Conservation (phyloP, 2,329 filamentous ascomycete species). For the Claviceps sorghi region DNA sequence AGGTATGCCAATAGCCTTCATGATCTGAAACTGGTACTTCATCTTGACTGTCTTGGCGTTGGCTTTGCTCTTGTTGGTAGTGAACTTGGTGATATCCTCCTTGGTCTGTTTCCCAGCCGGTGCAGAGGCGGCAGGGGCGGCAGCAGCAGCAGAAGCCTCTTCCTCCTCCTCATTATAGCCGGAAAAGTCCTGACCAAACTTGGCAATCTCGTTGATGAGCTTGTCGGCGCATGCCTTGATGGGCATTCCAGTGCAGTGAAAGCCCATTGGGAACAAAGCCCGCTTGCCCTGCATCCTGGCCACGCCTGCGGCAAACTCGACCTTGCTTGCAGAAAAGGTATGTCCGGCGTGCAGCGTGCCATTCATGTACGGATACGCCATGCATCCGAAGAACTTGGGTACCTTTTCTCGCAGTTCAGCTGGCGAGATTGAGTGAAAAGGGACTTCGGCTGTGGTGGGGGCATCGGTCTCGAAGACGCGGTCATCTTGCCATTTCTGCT, state of each 20-base stretch:
- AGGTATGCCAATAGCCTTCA: conserved; percentile 80
- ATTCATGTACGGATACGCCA: conserved; percentile 57
- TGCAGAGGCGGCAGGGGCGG: conserved; percentile 25
- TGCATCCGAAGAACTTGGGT: conserved; percentile 74
- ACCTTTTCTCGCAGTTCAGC: conserved; percentile 63
- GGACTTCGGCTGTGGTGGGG: conserved; percentile 62
- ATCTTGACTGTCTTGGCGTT: conserved; percentile 78
- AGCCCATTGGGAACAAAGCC: conserved; percentile 78
- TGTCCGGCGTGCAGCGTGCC: conserved; percentile 82
- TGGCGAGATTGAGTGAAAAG: conserved; percentile 57
- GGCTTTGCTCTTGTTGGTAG: conserved; percentile 83
- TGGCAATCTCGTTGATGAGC: conserved; percentile 72
- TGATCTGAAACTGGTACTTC: conserved; percentile 94
- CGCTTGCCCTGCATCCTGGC: conserved; percentile 83
- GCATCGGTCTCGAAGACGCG: conserved; percentile 72
- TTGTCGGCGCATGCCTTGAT: conserved; percentile 98
- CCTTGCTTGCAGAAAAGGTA: conserved; percentile 79
- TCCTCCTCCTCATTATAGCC: conserved; percentile 51
- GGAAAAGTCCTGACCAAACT: conserved; percentile 80
- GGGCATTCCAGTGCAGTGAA: conserved; percentile 87
- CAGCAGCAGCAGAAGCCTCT: conserved; percentile 25
- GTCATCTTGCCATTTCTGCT: conserved; percentile 43
- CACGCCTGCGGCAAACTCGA: conserved; percentile 81
- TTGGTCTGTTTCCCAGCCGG: conserved; percentile 51
- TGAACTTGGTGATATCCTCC: conserved; percentile 82